Base-by-base conservation (phyloP, 2,329 filamentous ascomycete genomes). In the Neurospora crassa region DNA sequence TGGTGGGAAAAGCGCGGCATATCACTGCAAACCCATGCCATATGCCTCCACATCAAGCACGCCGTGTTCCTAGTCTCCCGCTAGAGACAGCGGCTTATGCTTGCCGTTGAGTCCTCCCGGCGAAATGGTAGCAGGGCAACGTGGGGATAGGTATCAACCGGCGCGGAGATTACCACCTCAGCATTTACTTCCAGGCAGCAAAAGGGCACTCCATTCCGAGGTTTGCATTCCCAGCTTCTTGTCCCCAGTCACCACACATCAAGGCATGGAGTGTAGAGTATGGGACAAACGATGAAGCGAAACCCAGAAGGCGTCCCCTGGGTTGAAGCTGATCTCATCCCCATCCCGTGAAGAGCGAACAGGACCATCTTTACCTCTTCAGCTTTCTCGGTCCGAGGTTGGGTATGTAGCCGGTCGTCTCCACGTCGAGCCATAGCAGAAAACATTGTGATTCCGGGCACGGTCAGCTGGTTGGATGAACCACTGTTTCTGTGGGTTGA, bases 1-100 rank as follows among this genome's bases (percentile, higher is more conserved):
- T 69, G 59, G 70, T 53, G 68, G 68, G 73, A 71, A 63, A 34
- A 34, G 53, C 24, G 29, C 53, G 53, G 53, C 53, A 63, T 37
- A 63, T 34, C 29, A 63, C 53, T 63, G 53, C 53, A 29, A 34
- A 37, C 24, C 53, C 53, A 63, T 63, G 53, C 14, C 53, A 34
- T 63, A 63, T 63, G 53, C 53, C 53, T 63, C 53, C 29, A 34
- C 24, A 29, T 63, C 34, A 63, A 59, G 24, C 20, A 59, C 5
- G 47, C 47, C 47, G 12, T 29, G 5, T 59, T 59, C 47, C 45
- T 53, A 20, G 53, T 59, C 53, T 34, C 53, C 53, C 14, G 24
- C 24, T 59, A 59, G 14, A 59, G 24, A 59, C 53, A 16, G 24
- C 16, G 53, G 53, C 53, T 34, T 59, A 18, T 59, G 53, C 53